Conservation (phyloP, 2,329 filamentous ascomycete species). For the Phoma herbarum region DNA sequence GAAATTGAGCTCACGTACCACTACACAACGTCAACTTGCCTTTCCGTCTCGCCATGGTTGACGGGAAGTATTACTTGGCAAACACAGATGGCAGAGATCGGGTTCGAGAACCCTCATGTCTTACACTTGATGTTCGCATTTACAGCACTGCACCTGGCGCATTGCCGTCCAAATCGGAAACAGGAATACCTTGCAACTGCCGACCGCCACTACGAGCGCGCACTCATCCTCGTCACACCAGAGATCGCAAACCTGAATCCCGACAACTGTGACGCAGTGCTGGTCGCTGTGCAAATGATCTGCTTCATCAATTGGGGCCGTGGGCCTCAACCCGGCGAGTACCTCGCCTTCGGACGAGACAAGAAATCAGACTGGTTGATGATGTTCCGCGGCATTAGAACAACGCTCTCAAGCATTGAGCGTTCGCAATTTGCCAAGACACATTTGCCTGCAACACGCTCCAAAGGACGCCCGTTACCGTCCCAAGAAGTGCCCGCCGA, state of each 20-base stretch:
- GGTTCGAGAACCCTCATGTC: slow-evolving; percentile 28
- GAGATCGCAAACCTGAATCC: slow-evolving; percentile 31
- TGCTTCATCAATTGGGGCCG: slow-evolving; percentile 38
- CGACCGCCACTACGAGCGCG: slow-evolving; percentile 35
- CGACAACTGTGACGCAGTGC: slow-evolving; percentile 36
- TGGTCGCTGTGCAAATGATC: slow-evolving; percentile 37
- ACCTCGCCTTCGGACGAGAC: slow-evolving; percentile 39
- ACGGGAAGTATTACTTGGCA: slow-evolving; percentile 27
- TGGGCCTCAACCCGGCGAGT: slow-evolving; percentile 40
- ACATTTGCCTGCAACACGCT: slow-evolving; percentile 14
- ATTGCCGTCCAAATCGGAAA: slow-evolving; percentile 29
- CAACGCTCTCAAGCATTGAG: slow-evolving; percentile 28
- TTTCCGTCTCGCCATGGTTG: slow-evolving; percentile 30
- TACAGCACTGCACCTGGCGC: slow-evolving; percentile 38
- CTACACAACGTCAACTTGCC: slow-evolving; percentile 39
- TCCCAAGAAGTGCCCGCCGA: slow-evolving; percentile 16
- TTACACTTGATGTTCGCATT: slow-evolving; percentile 38
- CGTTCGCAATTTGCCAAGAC: slow-evolving; percentile 18
- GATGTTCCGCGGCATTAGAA: slow-evolving; percentile 43
- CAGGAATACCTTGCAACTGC: slow-evolving; percentile 30
- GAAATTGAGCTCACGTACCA: slow-evolving; percentile 42
- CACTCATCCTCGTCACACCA: slow-evolving; percentile 31
- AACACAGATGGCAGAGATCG: slow-evolving; percentile 31
- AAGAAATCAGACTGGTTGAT: slow-evolving; percentile 42
- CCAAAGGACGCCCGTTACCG: slow-evolving; percentile 26